Conservation (phyloP, 2,329 filamentous ascomycete genomes). For the Cyclaneusma minus region DNA sequence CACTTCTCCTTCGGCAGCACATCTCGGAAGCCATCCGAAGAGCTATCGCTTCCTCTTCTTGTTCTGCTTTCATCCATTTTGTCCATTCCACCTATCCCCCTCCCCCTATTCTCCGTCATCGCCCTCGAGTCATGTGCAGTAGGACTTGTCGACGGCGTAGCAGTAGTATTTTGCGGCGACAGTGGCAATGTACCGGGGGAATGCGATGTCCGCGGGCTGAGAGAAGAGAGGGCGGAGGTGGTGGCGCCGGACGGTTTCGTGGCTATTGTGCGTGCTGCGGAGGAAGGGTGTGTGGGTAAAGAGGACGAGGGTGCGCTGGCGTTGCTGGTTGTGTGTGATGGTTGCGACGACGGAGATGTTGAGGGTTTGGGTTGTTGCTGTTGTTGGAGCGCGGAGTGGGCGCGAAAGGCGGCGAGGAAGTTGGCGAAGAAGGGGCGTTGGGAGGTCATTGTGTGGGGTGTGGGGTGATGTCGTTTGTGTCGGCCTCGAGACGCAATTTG, state of each 20-base stretch:
- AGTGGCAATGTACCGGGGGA: constrained; percentile 15
- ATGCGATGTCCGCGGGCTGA: too few relatives aligned
- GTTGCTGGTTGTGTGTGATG: constrained; percentile 5
- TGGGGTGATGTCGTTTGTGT: neutral
- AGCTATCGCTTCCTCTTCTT: constrained; percentile 54
- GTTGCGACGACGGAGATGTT: constrained; percentile 6
- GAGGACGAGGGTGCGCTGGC: constrained; percentile 1
- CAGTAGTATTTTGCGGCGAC: too few relatives aligned
- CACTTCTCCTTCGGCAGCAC: constrained; percentile 60
- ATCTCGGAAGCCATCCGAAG: constrained; percentile 61
- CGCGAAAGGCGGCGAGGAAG: constrained; percentile 19
- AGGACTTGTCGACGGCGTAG: too few relatives aligned
- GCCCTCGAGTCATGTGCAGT: too few relatives aligned
- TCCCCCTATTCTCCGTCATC: too few relatives aligned
- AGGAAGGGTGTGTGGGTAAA: constrained; percentile 3
- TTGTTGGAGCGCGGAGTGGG: constrained; percentile 14
- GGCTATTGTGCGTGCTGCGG: constrained; percentile 14
- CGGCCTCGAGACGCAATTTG: too few relatives aligned
- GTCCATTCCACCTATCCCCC: too few relatives aligned
- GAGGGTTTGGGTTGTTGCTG: constrained; percentile 9
- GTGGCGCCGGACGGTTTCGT: constrained; percentile 10
- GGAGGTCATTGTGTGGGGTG: constrained; percentile 10
- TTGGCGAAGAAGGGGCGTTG: constrained; percentile 19
- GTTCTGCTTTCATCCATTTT: constrained; percentile 4
- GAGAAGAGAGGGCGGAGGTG: constrained; percentile 12